A percentile compares a stretch with the other conserved stretches of the same genome.
Evolutionary conservation across 495 filamentous ascomycete species (phyloP).

Genomic region (Penicillium cinerascens): DNA sequence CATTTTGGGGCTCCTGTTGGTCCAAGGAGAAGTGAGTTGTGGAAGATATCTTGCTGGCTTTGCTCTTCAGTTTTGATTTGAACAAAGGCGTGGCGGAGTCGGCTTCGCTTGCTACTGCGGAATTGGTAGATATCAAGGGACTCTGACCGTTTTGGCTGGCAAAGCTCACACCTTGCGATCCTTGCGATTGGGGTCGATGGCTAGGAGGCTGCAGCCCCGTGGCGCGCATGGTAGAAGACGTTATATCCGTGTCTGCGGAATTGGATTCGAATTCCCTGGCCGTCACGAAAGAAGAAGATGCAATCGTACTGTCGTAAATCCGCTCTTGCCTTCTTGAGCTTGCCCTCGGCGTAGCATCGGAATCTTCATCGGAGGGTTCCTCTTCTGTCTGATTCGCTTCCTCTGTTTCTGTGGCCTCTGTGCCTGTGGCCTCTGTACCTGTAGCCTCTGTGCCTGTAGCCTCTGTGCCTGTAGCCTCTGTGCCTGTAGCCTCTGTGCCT

Average conservation of each 20-base stretch:
- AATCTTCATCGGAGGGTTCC: slow-evolving; percentile 4
- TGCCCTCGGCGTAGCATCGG: slow-evolving; percentile 12
- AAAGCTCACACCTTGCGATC: slow-evolving; percentile 15
- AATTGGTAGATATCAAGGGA: slow-evolving; percentile 20
- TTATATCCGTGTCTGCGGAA: slow-evolving; percentile 7
- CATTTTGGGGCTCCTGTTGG: slow-evolving; percentile 35
- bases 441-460: neutral
- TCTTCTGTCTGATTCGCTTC: slow-evolving; percentile 3
- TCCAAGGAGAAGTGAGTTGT: slow-evolving; percentile 24
- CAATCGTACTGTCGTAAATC: slow-evolving; percentile 12
- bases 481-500: neutral
- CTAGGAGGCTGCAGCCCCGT: neutral
- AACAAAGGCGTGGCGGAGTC: slow-evolving; percentile 40
- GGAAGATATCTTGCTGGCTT: slow-evolving; percentile 8
- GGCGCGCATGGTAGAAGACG: slow-evolving; percentile 18
- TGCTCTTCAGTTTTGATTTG: slow-evolving; percentile 23
- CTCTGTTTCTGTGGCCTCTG: neutral
- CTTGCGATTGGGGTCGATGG: slow-evolving; percentile 8
- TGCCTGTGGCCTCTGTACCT: neutral
- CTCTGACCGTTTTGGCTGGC: slow-evolving; percentile 17
- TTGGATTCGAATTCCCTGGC: slow-evolving; percentile 25
- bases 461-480: neutral
- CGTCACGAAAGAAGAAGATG: slow-evolving; percentile 32
- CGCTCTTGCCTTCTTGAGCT: slow-evolving; percentile 1
- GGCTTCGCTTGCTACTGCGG: slow-evolving; percentile 29